A percentile compares a stretch with the other conserved stretches of the same genome.
Evolutionary conservation across 129 eudicot species (phyloP).

Genomic region (Glebionis coronaria): DNA sequence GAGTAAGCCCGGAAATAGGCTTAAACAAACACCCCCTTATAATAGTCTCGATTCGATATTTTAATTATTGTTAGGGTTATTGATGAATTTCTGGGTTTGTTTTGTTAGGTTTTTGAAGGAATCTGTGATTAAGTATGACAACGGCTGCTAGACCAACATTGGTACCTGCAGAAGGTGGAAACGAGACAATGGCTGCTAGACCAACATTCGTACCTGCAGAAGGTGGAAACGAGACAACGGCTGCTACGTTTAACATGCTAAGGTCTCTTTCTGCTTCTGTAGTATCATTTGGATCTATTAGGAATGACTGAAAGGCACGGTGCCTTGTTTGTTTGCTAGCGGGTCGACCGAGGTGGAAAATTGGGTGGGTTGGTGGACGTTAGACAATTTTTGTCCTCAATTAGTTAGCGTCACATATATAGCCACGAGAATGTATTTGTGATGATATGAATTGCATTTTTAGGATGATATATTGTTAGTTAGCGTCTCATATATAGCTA

Average conservation of each 20-base stretch:
- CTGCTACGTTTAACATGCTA: not conserved
- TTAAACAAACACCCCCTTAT: too few species aligned
- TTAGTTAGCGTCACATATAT: too few species aligned
- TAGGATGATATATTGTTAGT: too few species aligned
- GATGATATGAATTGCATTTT: too few species aligned
- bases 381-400: not conserved
- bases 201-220: too few species aligned
- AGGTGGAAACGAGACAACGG: too few species aligned
- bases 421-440: too few species aligned
- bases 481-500: not conserved
- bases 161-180: slow-evolving; percentile 99
- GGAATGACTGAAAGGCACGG: too few species aligned
- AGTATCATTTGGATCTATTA: too few species aligned
- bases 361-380: not conserved
- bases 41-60: not conserved
- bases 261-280: not conserved
- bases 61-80: slow-evolving; percentile 7
- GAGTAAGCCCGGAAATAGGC: too few species aligned
- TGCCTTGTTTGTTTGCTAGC: slow-evolving; percentile 14
- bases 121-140: slow-evolving; percentile 51
- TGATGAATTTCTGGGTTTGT: not conserved
- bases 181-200: too few species aligned
- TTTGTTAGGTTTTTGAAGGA: slow-evolving; percentile 11
- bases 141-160: slow-evolving; percentile 99
- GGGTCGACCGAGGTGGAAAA: slow-evolving; percentile 2